Evolutionary conservation across 306 rosid species (phyloP).

Genomic region (Vigna reflexopilosa): DNA sequence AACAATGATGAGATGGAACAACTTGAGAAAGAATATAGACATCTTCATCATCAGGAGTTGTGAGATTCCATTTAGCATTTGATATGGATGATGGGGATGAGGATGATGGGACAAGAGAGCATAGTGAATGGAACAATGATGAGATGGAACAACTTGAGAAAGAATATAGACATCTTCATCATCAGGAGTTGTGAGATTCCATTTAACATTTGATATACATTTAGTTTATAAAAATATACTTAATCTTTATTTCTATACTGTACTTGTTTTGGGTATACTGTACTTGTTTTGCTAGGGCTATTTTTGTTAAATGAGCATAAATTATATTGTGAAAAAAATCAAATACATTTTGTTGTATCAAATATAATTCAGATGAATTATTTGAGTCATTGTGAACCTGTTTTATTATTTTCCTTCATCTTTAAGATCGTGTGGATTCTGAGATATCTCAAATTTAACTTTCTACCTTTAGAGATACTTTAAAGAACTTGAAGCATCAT

Average conservation of each 20-base stretch:
- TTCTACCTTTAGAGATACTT: slow-evolving; percentile 58
- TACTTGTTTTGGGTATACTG: neutral
- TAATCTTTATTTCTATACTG: slow-evolving; percentile 17
- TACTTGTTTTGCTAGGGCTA: slow-evolving; percentile 12
- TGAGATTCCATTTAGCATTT: slow-evolving; percentile 51
- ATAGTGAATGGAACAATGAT: slow-evolving; percentile 48
- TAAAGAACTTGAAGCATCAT: slow-evolving; percentile 77
- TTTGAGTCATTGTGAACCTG: neutral
- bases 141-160: slow-evolving; percentile 87
- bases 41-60: slow-evolving; percentile 76
- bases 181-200: slow-evolving; percentile 75
- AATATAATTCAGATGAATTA: neutral
- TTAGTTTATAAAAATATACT: slow-evolving; percentile 9
- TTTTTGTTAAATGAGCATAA: neutral
- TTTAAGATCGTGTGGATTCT: slow-evolving; percentile 13
- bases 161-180: slow-evolving; percentile 69
- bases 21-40: slow-evolving; percentile 77
- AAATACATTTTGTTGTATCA: neutral
- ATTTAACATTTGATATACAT: neutral
- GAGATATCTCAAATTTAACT: slow-evolving; percentile 30
- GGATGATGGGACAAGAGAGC: slow-evolving; percentile 35
- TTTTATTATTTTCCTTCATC: slow-evolving; percentile 17
- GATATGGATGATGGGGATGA: neutral
- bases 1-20: slow-evolving; percentile 73
- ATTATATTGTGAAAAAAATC: slow-evolving; percentile 7